These are phyloP conservation scores for Paecilomyces formosus DNA, from an alignment of 2,329 filamentous ascomycete species.

Conservation along the genomic window DNA sequence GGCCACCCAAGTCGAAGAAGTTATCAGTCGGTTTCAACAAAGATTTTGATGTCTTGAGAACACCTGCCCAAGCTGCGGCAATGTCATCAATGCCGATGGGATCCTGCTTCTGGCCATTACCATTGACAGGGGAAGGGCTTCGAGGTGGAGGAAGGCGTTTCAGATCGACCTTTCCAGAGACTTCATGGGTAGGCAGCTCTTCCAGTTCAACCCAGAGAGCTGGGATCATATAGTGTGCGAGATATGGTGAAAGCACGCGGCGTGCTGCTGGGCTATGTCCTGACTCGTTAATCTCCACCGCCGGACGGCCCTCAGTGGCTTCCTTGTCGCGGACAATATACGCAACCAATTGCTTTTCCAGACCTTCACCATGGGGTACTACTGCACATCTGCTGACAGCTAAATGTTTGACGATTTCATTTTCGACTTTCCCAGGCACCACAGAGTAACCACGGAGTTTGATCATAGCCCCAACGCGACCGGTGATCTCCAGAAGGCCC, in stretches of 20 bases:
- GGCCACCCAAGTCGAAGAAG: constrained; percentile 76
- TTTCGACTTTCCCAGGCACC: constrained; percentile 69
- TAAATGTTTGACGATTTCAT: constrained; percentile 60
- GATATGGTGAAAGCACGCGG: constrained; percentile 54
- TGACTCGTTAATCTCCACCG: constrained; percentile 59
- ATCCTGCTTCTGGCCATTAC: constrained; percentile 47
- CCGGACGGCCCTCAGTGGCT: constrained; percentile 47
- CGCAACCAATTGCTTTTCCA: constrained; percentile 68
- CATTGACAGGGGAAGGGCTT: constrained; percentile 38
- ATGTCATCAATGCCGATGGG: constrained; percentile 61
- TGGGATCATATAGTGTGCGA: constrained; percentile 80
- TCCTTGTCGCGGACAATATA: constrained; percentile 66
- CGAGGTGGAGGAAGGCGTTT: constrained; percentile 63
- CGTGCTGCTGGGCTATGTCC: constrained; percentile 65
- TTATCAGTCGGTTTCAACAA: constrained; percentile 62
- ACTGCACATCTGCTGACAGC: constrained; percentile 67
- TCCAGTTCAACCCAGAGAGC: constrained; percentile 68
- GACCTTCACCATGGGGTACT: constrained; percentile 64
- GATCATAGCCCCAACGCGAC: constrained; percentile 71
- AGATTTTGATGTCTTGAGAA: constrained; percentile 56
- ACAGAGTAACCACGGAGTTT: constrained; percentile 73
- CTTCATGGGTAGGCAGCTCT: constrained; percentile 64
- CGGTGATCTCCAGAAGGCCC: constrained; percentile 66
- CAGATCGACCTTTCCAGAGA: constrained; percentile 71
- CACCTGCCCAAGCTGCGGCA: constrained; percentile 63